Percentiles rank a stretch among this genome's conserved stretches.
These are phyloP conservation scores for Prunella vulgaris DNA, from an alignment of 257 asterid species.

Conservation along the genomic window DNA sequence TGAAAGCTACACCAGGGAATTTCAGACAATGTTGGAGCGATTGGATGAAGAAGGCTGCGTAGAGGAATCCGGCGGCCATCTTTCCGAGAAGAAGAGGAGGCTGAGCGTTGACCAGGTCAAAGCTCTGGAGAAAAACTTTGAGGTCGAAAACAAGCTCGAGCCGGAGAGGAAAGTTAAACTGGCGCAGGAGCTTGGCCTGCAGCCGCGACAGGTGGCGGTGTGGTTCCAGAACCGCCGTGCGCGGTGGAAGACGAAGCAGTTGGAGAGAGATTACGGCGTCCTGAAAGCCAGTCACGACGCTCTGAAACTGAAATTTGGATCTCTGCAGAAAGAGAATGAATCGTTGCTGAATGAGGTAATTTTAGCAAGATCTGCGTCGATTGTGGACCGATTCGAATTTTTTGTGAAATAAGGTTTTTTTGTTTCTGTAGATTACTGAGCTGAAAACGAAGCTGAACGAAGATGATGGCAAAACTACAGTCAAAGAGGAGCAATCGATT, in stretches of 20 bases:
- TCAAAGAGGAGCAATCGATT: slow-evolving; percentile 51
- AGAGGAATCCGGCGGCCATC: slow-evolving; percentile 62
- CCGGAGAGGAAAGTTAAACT: slow-evolving; percentile 84
- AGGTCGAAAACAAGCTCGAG: slow-evolving; percentile 85
- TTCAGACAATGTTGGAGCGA: slow-evolving; percentile 68
- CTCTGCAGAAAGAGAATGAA: slow-evolving; percentile 58
- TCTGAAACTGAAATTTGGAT: slow-evolving; percentile 48
- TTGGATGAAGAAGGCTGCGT: slow-evolving; percentile 72
- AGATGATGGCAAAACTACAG: slow-evolving; percentile 35
- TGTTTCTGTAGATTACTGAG: slow-evolving; percentile 43
- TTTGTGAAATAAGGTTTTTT: neutral
- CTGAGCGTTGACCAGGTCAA: slow-evolving; percentile 73
- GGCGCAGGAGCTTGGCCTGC: slow-evolving; percentile 81
- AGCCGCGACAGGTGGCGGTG: slow-evolving; percentile 93
- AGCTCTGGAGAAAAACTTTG: slow-evolving; percentile 84
- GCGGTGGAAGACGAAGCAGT: slow-evolving; percentile 81
- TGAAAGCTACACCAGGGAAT: slow-evolving; percentile 60
- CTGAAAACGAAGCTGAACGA: slow-evolving; percentile 50
- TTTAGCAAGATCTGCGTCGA: neutral
- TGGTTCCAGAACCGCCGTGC: slow-evolving; percentile 98
- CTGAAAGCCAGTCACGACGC: slow-evolving; percentile 69
- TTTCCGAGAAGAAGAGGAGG: slow-evolving; percentile 68
- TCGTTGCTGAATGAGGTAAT: slow-evolving; percentile 58
- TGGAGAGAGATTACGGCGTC: slow-evolving; percentile 72
- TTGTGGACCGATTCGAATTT: neutral